A percentile compares a stretch with the other conserved stretches of the same genome.
phyloP scores from a whole-genome alignment of 2,329 filamentous ascomycete genomes.

The Calonectria henricotiae region DNA sequence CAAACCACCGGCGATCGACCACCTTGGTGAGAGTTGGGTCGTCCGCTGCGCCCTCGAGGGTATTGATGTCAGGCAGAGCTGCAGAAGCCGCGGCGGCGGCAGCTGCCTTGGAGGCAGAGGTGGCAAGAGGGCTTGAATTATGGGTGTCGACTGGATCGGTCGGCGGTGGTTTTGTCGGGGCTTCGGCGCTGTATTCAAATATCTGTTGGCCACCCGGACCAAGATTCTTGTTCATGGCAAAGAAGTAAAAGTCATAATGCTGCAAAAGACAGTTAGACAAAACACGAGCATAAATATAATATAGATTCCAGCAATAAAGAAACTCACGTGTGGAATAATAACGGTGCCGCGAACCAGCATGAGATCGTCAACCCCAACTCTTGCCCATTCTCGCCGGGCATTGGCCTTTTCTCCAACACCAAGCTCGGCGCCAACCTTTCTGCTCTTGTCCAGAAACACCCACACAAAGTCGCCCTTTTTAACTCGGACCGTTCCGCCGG shows the following conservation, averaged over 20 bases:
- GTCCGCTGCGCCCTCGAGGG: slow-evolving; percentile 82
- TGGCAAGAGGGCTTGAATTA: slow-evolving; percentile 48
- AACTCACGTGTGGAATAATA: slow-evolving; percentile 92
- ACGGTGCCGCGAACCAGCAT: slow-evolving; percentile 93
- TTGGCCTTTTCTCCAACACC: slow-evolving; percentile 81
- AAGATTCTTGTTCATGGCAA: slow-evolving; percentile 88
- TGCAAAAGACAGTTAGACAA: slow-evolving; percentile 60
- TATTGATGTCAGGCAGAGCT: slow-evolving; percentile 65
- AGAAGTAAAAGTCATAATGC: slow-evolving; percentile 99
- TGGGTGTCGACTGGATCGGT: slow-evolving; percentile 22
- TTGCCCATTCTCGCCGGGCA: slow-evolving; percentile 86
- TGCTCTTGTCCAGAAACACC: slow-evolving; percentile 92
- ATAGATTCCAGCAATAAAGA: slow-evolving; percentile 23
- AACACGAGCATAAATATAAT: slow-evolving; percentile 9
- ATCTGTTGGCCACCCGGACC: slow-evolving; percentile 81
- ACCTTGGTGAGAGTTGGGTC: slow-evolving; percentile 92
- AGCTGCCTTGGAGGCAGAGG: slow-evolving; percentile 58
- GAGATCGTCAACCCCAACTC: slow-evolving; percentile 94
- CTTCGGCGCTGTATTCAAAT: slow-evolving; percentile 81
- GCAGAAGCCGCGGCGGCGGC: slow-evolving; percentile 51
- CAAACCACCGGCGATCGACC: slow-evolving; percentile 96
- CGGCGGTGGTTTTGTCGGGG: slow-evolving; percentile 58
- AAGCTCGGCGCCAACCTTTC: slow-evolving; percentile 90
- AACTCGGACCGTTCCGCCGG: slow-evolving; percentile 86
- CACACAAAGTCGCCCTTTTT: slow-evolving; percentile 96